Conservation (phyloP, 805 yeast genomes). For the Starmerella sp. region DNA sequence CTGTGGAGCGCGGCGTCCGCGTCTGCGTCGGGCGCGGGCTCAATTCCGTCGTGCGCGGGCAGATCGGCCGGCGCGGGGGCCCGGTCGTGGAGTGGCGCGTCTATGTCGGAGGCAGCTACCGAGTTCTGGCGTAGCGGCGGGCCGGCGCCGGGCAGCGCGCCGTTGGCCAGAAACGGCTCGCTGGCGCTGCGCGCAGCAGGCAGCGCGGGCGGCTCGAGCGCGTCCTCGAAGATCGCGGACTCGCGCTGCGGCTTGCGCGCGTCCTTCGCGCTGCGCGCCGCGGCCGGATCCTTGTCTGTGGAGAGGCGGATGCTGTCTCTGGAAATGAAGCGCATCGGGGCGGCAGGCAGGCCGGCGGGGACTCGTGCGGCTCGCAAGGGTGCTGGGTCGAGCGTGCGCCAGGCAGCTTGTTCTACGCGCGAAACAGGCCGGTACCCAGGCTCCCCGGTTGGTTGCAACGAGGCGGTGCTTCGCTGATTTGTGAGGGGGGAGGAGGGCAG, state of each 20-base stretch:
- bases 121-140: not conserved
- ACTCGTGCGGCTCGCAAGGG: not conserved
- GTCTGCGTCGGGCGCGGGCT: not conserved
- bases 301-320: not conserved
- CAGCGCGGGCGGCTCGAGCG: not conserved
- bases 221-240: not conserved
- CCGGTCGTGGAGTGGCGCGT: not conserved
- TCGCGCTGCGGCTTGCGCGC: not conserved
- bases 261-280: not conserved
- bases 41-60: not conserved
- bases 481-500: constrained; percentile 4
- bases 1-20: not conserved
- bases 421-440: not conserved
- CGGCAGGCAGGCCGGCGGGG: not conserved
- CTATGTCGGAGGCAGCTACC: not conserved
- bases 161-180: not conserved
- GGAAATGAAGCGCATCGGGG: not conserved
- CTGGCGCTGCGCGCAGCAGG: not conserved
- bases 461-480: not conserved
- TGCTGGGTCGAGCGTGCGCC: not conserved
- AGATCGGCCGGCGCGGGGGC: not conserved
- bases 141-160: not conserved
- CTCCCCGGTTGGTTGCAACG: not conserved
- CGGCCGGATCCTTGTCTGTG: not conserved
- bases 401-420: not conserved